Conservation (phyloP, 257 asterid genomes). For the Petrea volubilis region DNA sequence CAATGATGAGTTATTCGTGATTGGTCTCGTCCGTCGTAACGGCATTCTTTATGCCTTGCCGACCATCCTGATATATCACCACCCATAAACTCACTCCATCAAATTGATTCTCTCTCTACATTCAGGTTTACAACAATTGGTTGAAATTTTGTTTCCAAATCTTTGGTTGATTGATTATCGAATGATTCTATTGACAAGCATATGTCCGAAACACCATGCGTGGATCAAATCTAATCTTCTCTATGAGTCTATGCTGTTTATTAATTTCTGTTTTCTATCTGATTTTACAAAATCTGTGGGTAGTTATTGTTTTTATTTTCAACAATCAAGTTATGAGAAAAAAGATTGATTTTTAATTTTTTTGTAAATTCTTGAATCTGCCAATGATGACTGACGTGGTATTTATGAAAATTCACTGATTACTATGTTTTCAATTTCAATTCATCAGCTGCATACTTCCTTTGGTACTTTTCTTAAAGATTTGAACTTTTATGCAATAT, state of each 20-base stretch:
- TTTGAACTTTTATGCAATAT: too few species aligned
- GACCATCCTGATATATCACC: conserved; percentile 55
- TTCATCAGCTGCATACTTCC: neutral
- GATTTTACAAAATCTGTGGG: neutral
- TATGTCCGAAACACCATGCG: conserved; percentile 26
- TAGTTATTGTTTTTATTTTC: neutral
- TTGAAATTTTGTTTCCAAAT: neutral
- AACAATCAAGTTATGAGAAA: too few species aligned
- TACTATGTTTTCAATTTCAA: neutral
- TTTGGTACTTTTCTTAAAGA: too few species aligned
- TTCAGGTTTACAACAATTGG: neutral
- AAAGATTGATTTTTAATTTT: too few species aligned
- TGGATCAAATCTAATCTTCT: conserved; percentile 37
- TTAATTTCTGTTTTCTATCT: neutral
- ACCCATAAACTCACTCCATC: conserved; percentile 53
- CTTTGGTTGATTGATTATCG: neutral
- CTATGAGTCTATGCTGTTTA: conserved; percentile 35
- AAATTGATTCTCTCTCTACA: neutral
- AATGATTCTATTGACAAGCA: conserved; percentile 24
- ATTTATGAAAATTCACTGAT: conserved; percentile 28
- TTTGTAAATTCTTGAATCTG: neutral
- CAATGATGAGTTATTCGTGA: conserved; percentile 40
- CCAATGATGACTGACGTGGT: conserved; percentile 31
- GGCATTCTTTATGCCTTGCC: too few species aligned
- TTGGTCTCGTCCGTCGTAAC: conserved; percentile 69